Conservation (phyloP, 192 early-diverging fungal genomes). For the Linnemannia zychae region DNA sequence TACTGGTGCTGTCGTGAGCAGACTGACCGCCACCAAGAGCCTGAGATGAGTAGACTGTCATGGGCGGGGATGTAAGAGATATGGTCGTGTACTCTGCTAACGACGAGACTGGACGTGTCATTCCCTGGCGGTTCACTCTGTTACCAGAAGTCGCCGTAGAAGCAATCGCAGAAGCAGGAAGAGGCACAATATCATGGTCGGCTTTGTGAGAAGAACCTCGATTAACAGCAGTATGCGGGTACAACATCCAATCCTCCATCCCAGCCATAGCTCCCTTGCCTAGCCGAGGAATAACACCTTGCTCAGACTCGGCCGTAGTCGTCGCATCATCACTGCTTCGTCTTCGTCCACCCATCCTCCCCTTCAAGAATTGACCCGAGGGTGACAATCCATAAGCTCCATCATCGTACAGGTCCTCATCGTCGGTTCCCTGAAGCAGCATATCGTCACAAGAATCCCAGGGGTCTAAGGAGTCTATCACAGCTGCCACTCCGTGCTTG, state of each 20-base stretch:
- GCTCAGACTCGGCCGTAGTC: not conserved
- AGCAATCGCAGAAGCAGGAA: not conserved
- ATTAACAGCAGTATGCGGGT: conserved; percentile 42
- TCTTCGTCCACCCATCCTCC: conserved; percentile 19
- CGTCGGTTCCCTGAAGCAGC: conserved; percentile 20
- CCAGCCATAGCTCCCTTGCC: not conserved
- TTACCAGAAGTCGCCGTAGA: not conserved
- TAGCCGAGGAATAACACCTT: not conserved
- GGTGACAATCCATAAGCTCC: too few relatives aligned
- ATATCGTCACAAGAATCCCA: conserved; percentile 41
- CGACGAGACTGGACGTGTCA: not conserved
- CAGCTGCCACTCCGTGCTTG: not conserved
- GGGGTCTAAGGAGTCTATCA: not conserved
- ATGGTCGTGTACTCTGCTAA: conserved; percentile 15
- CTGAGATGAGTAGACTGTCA: not conserved
- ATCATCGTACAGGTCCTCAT: not conserved
- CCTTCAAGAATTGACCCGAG: conserved; percentile 23
- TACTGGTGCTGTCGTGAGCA: not conserved
- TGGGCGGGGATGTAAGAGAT: conserved; percentile 24
- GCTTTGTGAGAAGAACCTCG: conserved; percentile 11
- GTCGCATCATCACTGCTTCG: not conserved
- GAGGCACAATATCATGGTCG: conserved; percentile 14
- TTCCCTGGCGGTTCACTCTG: not conserved
- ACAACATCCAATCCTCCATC: conserved; percentile 28
- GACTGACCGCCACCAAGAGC: not conserved